phyloP scores from a whole-genome alignment of 164 flowering plant genomes.

The Chloranthus sessilifolius region DNA sequence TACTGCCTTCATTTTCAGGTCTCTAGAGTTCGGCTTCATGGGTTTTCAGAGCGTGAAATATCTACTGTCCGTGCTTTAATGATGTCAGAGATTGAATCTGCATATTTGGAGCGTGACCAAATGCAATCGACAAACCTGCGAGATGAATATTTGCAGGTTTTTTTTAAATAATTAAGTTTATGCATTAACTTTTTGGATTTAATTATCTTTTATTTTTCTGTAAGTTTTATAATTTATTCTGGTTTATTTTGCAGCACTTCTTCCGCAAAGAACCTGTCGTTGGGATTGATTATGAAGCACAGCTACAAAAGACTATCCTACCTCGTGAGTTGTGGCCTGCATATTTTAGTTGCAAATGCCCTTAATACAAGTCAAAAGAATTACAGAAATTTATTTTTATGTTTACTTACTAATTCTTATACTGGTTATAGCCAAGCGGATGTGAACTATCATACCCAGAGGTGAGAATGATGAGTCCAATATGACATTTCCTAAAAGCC shows the following conservation, averaged over 20 bases:
- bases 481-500: no score
- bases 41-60: constrained; percentile 92
- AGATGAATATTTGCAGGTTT: constrained; percentile 85
- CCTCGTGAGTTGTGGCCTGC: constrained; percentile 56
- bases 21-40: constrained; percentile 78
- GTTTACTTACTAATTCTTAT: no score
- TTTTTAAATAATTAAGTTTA: constrained; percentile 5
- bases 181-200: not conserved
- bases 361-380: no score
- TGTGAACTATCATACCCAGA: no score
- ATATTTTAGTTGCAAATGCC: not conserved
- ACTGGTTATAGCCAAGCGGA: no score
- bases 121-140: constrained; percentile 80
- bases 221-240: not conserved
- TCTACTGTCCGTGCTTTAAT: constrained; percentile 65
- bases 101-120: constrained; percentile 94
- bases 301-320: constrained; percentile 78
- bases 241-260: constrained; percentile 57
- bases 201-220: not conserved
- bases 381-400: no score
- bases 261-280: constrained; percentile 79
- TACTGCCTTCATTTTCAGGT: constrained; percentile 49
- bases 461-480: no score
- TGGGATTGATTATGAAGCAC: constrained; percentile 88
- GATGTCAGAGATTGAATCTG: constrained; percentile 95